Base-by-base conservation (phyloP, 768 basidiomycete species). In the Xerocomellus amylosporus region DNA sequence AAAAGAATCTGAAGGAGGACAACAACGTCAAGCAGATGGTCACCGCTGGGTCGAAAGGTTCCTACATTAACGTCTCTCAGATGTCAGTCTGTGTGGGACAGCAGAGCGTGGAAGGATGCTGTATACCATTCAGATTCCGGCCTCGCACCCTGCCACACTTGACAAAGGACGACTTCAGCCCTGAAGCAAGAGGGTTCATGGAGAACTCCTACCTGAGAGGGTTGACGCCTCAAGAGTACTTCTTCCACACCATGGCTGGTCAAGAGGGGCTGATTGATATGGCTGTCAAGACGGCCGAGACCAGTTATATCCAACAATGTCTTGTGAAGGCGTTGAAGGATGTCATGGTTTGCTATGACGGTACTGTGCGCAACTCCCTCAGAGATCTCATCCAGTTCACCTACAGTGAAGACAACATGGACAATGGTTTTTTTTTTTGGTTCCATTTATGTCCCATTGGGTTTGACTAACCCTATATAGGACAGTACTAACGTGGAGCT, bases 21-120 rank as follows among this genome's bases (percentile, higher is more conserved):
- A 98, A 99, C 79, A 98, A 98, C 64, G 95, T 98, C 77, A 99
- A 98, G 80, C 97, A 98, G 82, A 99, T 99, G 97, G 96, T 98
- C 67, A 93, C 96, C 7, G 95, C 97, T 9, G 97, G 97, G 24
- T 97, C 97, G 13, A 98, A 99, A 74, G 94, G 95, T 73, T 94
- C 94, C 0, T 95, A 93, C 79, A 99, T 98, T 81, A 99, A 99
- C 73, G 98, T 99, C 65, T 98, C 97, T 12, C 97, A 99, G 75
- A 98, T 98, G 97, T 96, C 96, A 17, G 95, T 95, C 53, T 94
- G 94, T 78, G 97, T 99, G 40, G 97, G 97, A 24, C 97, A 98
- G 74, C 96, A 98, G 75, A 88, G 86, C 63, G 96, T 99, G 49
- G 97, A 98, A 73, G 97, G 97, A 61, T 92, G 92, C 63, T 95